Evolutionary conservation across 2,329 filamentous ascomycete genomes (phyloP), one percentile per base, ranked within the genome.

Genomic region (Epicoccum nigrum): DNA sequence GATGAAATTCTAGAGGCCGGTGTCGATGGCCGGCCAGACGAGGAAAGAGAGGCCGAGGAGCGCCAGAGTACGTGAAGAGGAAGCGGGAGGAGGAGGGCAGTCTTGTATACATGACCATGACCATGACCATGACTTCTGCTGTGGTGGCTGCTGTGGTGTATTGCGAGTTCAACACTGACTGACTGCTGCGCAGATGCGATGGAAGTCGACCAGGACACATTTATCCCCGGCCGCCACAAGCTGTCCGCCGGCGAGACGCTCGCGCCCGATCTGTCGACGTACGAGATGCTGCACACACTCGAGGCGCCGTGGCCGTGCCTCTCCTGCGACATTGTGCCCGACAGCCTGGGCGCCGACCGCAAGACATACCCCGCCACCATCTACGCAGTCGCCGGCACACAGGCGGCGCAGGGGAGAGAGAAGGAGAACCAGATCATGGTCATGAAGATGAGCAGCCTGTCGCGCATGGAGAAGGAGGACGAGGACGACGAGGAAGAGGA

Each of bases 251-350:
- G 92, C 64, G 92, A 97, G 79, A 92, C 91, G 4, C 83, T 99
- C 49, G 86, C 92, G 3, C 93, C 94, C 12, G 94, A 99, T 75
- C 82, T 90, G 52, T 90, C 89, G n/a, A 93, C 93, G 5, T 99
- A 99, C 79, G 89, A 97, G 73, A 95, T 99, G 92, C 85, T 99
- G 53, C 94, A 99, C 80, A 91, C 86, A 55, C 83, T 99, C 58
- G 94, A 89, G 74, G 92, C 92, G 7, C 92, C 92, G 1, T 99
- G 94, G 94, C 94, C 94, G 3, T 99, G 94, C 72, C 83, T 99
- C 13, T 97, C 93, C 2, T 96, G 97, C 75, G 94, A 97, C 72
- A 88, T 99, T 54, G 76, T 99, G 56, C 87, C 83, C 64, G 94
- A 99, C 76, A 81, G 82, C 44, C 83, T 99, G 15, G 94, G 94